Conservation (phyloP, 768 basidiomycete genomes). For the Daedalea quercina region DNA sequence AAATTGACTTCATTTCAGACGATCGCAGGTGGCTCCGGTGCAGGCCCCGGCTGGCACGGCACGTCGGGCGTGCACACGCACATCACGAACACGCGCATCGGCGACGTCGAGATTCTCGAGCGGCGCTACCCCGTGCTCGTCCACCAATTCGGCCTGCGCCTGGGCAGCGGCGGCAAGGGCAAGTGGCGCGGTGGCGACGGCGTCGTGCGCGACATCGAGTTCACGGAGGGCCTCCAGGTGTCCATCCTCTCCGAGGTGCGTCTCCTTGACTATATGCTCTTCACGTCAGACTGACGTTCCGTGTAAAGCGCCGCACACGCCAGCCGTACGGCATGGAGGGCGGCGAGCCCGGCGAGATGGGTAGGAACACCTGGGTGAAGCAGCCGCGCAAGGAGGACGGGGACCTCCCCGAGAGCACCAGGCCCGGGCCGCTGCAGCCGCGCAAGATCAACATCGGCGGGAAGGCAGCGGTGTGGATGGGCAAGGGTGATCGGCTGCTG, state of each 20-base stretch:
- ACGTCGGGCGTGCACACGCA: constrained; percentile 92
- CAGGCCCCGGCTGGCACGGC: constrained; percentile 85
- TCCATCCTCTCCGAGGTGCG: constrained; percentile 82
- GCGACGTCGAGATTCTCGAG: constrained; percentile 91
- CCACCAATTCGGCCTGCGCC: constrained; percentile 73
- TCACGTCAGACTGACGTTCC: neutral
- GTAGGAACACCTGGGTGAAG: constrained; percentile 87
- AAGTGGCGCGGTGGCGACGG: constrained; percentile 80
- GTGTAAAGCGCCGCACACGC: constrained; percentile 64
- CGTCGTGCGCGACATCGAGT: constrained; percentile 76
- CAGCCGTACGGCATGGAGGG: constrained; percentile 86
- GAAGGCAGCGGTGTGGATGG: constrained; percentile 83
- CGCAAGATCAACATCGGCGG: constrained; percentile 83
- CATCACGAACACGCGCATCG: constrained; percentile 89
- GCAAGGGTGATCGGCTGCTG: constrained; percentile 73
- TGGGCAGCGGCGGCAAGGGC: constrained; percentile 64
- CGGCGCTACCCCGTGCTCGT: constrained; percentile 89
- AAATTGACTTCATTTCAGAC: constrained; percentile 42
- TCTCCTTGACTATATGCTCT: neutral
- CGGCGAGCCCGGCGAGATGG: constrained; percentile 62
- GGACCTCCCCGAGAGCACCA: constrained; percentile 43
- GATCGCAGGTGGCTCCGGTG: constrained; percentile 90
- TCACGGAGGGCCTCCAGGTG: constrained; percentile 76
- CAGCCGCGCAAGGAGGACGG: constrained; percentile 58
- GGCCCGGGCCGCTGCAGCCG: constrained; percentile 21